Conservation (phyloP, 1,284 basidiomycete genomes). For the Sphaerobolus stellatus region DNA sequence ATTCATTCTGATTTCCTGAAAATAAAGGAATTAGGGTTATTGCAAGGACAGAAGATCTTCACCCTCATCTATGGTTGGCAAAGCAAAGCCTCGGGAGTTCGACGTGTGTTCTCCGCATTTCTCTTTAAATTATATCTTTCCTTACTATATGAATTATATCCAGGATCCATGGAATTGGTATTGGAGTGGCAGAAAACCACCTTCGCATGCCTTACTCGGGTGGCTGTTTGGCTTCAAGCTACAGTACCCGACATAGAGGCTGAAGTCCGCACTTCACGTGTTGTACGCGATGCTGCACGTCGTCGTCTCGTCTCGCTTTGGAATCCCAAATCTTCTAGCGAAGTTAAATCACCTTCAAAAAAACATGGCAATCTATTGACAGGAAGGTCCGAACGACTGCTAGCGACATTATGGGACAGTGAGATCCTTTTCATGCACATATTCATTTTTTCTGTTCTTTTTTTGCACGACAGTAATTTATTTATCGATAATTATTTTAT, state of each 20-base stretch:
- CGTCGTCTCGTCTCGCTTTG: background rate
- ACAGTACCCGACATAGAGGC: constrained; percentile 4
- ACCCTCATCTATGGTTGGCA: constrained; percentile 14
- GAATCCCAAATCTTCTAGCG: too few species aligned
- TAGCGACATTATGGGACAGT: too few species aligned
- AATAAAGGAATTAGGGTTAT: constrained; percentile 11
- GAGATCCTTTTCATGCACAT: too few species aligned
- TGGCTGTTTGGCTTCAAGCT: constrained; percentile 15
- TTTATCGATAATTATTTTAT: too few species aligned
- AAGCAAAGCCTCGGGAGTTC: background rate
- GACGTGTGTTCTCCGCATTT: too few species aligned
- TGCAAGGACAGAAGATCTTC: constrained; percentile 15
- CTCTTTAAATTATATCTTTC: too few species aligned
- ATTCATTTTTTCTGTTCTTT: too few species aligned
- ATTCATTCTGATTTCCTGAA: constrained; percentile 10
- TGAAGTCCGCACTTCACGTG: constrained; percentile 1
- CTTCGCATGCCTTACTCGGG: constrained; percentile 9
- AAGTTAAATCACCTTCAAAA: too few species aligned
- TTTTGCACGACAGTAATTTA: too few species aligned
- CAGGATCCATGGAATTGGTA: constrained; percentile 14
- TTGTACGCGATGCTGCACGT: background rate
- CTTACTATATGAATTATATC: background rate
- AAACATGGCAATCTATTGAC: too few species aligned
- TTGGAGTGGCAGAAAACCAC: constrained; percentile 9
- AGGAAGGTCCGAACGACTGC: too few species aligned